Conservation (phyloP, 352 stramenopile species). For the Peronospora destructor region DNA sequence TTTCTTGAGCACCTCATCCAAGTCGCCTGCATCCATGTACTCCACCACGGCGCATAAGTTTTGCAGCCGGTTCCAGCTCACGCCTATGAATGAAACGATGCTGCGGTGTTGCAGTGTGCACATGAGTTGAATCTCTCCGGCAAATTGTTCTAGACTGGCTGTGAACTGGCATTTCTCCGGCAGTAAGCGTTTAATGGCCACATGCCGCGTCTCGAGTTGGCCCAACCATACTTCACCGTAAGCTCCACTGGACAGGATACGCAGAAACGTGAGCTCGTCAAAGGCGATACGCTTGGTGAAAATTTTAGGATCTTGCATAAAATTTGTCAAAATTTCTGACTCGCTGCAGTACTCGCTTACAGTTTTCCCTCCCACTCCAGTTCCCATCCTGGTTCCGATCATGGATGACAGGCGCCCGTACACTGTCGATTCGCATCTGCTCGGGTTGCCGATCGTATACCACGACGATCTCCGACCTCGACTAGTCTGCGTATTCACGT, state of each 20-base stretch:
- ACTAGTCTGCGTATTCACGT: conserved; percentile 19
- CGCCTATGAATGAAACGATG: conserved; percentile 66
- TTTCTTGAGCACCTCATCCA: conserved; percentile 53
- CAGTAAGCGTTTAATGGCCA: conserved; percentile 69
- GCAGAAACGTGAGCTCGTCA: conserved; percentile 60
- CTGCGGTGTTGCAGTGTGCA: conserved; percentile 63
- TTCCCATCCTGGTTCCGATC: conserved; percentile 22
- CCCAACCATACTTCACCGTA: conserved; percentile 71
- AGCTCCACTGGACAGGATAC: conserved; percentile 56
- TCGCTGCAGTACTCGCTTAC: conserved; percentile 58
- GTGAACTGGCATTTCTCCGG: conserved; percentile 50
- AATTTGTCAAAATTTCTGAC: conserved; percentile 42
- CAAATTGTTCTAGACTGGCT: conserved; percentile 55
- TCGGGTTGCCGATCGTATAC: conserved; percentile 29
- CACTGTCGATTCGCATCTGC: conserved; percentile 18
- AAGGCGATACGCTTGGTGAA: conserved; percentile 50
- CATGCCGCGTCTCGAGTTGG: conserved; percentile 55
- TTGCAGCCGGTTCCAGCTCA: conserved; percentile 58
- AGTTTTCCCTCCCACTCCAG: conserved; percentile 31
- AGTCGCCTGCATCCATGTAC: conserved; percentile 71
- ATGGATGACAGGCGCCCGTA: conserved; percentile 25
- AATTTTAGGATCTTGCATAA: conserved; percentile 46
- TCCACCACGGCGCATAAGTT: conserved; percentile 74
- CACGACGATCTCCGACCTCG: conserved; percentile 24
- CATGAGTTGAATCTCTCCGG: conserved; percentile 67